Evolutionary conservation across 2,329 filamentous ascomycete species (phyloP).

Genomic region (Hypoxylon sp.): DNA sequence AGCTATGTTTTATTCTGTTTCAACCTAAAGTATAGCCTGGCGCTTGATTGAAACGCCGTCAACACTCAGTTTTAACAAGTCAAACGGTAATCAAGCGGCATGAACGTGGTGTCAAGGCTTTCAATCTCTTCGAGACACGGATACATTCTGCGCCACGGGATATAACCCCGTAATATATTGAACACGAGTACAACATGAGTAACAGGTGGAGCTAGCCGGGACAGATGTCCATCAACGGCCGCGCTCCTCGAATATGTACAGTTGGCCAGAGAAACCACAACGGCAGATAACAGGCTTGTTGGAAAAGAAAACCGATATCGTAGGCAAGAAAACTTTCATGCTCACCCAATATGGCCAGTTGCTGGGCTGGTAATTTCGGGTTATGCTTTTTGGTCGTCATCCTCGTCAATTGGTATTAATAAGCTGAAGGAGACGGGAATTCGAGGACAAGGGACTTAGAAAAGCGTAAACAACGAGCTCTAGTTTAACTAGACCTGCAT

Average conservation of each 20-base stretch:
- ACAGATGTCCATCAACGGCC: constrained; percentile 7
- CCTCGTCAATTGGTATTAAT: constrained; percentile 17
- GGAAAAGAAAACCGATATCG: constrained; percentile 17
- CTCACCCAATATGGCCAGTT: constrained; percentile 84
- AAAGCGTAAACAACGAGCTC: background rate
- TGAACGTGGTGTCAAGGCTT: constrained; percentile 13
- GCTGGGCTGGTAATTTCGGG: constrained; percentile 80
- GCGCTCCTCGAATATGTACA: constrained; percentile 9
- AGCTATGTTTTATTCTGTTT: constrained; percentile 9
- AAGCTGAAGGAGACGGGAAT: background rate
- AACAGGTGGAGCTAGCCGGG: constrained; percentile 8
- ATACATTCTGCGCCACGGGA: constrained; percentile 8
- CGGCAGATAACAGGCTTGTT: background rate
- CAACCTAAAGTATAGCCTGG: constrained; percentile 15
- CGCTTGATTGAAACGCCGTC: constrained; percentile 45
- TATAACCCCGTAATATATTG: constrained; percentile 37
- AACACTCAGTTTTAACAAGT: constrained; percentile 48
- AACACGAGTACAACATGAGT: constrained; percentile 27
- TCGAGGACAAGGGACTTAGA: constrained; percentile 4
- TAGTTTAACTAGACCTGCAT: background rate
- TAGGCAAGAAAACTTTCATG: constrained; percentile 41
- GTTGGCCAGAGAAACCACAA: background rate
- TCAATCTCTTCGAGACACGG: constrained; percentile 9
- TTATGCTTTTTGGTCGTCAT: constrained; percentile 49
- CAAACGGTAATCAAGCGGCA: constrained; percentile 38